Base-by-base conservation (phyloP, 2,329 filamentous ascomycete genomes). In the Cryoendolithus antarcticus region DNA sequence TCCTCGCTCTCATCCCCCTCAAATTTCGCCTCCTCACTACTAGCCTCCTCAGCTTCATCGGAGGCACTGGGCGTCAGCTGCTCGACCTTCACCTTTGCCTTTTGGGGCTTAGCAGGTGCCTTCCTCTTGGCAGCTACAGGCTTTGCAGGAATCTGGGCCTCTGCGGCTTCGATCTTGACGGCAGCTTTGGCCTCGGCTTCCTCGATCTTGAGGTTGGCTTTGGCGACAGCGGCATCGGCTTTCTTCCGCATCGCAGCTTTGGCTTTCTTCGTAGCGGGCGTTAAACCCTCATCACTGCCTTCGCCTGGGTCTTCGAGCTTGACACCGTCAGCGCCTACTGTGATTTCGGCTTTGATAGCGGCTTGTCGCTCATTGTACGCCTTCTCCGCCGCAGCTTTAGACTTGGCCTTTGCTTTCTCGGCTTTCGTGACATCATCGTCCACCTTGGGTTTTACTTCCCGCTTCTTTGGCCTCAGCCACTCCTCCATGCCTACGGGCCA, bases 401-500 rank as follows among this genome's bases (percentile, higher is more conserved):
- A 60, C 58, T 45, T 61, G 58, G 30, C 51, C 35, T 49, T 48
- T 19, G 45, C 48, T 36, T 55, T 51, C 37, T 47, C 47, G 9
- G 56, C 60, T 10, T 34, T 35, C 11, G 37, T 35, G 4, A 19
- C 40, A 2, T 37, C 13, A 4, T 42, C 35, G 4, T 37, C 35
- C 6, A 27, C 24, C 63, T 79, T 57, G 52, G 66, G 67, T 54
- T 74, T 77, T 13, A 75, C 58, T 46, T 80, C 72, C 41, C 77
- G 72, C 64, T 93, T 95, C 60, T 74, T 79, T 0, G 86, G 86
- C 40, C 79, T 71, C 13, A 95, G 64, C 86, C 86, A 95, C 45
- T 93, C 82, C 57, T 94, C 88, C 77, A 86, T 86, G 0, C 84
- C 84, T 1, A 76, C 70, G 0, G 86, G 88, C 88, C 89, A 95